phyloP scores from a whole-genome alignment of 148 eudicot species.

The Rhododendron ovatum region DNA sequence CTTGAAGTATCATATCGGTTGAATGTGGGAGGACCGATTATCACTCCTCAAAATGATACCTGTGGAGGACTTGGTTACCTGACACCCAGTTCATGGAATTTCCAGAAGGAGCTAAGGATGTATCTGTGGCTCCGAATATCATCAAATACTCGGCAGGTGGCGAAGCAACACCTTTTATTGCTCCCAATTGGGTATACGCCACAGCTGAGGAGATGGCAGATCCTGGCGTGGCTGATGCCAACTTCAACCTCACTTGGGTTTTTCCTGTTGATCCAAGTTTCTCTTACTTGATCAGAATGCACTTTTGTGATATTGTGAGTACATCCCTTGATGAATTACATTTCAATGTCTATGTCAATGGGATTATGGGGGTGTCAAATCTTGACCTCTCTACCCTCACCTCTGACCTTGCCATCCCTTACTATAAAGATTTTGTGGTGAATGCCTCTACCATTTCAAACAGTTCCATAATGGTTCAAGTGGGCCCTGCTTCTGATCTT shows the following conservation, averaged over 20 bases:
- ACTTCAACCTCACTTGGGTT: conserved; percentile 57
- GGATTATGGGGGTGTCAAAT: conserved; percentile 32
- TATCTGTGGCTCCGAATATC: conserved; percentile 20
- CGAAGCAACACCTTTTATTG: conserved; percentile 40
- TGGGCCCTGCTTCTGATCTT: conserved; percentile 31
- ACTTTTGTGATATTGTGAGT: conserved; percentile 65
- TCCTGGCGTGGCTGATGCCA: conserved; percentile 20
- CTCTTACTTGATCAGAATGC: conserved; percentile 37
- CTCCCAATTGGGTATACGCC: conserved; percentile 49
- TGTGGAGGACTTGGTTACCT: conserved; percentile 48
- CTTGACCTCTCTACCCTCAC: conserved; percentile 49
- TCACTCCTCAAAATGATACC: conserved; percentile 51
- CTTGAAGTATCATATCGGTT: conserved; percentile 40
- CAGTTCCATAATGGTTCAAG: conserved; percentile 44
- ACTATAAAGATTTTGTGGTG: conserved; percentile 49
- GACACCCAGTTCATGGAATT: conserved; percentile 34
- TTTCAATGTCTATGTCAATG: conserved; percentile 56
- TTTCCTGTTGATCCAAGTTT: conserved; percentile 47
- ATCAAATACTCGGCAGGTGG: conserved; percentile 41
- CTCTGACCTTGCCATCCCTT: conserved; percentile 41
- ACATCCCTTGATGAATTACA: conserved; percentile 32
- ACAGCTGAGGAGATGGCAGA: conserved; percentile 43
- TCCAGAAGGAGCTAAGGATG: conserved; percentile 35
- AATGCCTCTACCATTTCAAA: conserved; percentile 40
- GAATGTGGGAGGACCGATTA: conserved; percentile 51